Evolutionary conservation across 371 early-diverging fungal genomes (phyloP).

Genomic region (Dichotomocladium elegans): DNA sequence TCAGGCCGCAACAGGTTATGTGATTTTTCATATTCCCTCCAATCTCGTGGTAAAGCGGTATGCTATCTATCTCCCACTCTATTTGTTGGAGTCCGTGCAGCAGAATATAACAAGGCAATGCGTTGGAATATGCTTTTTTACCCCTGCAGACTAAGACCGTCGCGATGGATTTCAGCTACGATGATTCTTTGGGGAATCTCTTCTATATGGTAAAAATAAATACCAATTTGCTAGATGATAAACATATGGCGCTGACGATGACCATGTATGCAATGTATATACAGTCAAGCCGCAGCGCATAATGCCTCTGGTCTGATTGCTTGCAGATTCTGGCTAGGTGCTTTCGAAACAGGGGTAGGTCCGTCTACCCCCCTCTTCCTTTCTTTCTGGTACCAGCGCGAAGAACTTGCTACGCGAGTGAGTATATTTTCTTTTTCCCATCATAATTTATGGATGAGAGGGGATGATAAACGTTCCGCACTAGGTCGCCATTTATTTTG

Average conservation of each 20-base stretch:
- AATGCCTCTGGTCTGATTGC: constrained; percentile 48
- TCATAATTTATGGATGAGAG: neutral
- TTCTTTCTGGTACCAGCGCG: constrained; percentile 41
- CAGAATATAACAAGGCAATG: no score
- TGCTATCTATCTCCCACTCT: no score
- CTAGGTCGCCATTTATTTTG: constrained; percentile 36
- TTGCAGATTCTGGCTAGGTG: constrained; percentile 61
- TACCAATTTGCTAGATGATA: neutral
- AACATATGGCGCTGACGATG: no score
- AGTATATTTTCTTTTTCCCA: no score
- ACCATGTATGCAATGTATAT: no score
- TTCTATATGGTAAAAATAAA: constrained; percentile 27
- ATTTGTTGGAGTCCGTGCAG: no score
- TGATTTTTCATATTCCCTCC: constrained; percentile 22
- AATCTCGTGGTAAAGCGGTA: constrained; percentile 25
- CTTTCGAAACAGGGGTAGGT: constrained; percentile 39
- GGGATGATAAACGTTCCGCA: no score
- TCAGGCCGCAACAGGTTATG: constrained; percentile 15
- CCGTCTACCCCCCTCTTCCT: constrained; percentile 31
- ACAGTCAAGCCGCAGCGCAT: constrained; percentile 48
- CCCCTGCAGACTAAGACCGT: constrained; percentile 19
- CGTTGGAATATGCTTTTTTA: neutral
- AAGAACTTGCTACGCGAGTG: constrained; percentile 35
- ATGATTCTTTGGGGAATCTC: constrained; percentile 42
- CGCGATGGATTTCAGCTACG: constrained; percentile 33